Conservation (phyloP, 2,329 filamentous ascomycete genomes). For the Lasiodiplodia hormozganensis region DNA sequence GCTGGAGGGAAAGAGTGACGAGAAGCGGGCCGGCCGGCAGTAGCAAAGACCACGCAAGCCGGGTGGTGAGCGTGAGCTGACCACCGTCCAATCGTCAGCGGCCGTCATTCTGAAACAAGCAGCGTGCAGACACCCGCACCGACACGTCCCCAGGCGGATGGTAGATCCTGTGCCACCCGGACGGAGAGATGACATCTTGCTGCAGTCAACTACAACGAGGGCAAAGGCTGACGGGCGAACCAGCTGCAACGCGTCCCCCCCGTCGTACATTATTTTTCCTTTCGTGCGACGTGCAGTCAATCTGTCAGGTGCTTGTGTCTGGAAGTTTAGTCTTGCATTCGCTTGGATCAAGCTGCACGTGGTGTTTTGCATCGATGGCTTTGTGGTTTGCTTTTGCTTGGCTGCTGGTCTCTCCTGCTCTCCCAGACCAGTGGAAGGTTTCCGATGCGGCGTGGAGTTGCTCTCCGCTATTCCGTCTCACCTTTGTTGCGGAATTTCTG, state of each 20-base stretch:
- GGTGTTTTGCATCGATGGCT: background rate
- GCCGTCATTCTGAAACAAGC: constrained; percentile 25
- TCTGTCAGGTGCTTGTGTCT: background rate
- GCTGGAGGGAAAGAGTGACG: background rate
- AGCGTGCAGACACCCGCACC: constrained; percentile 14
- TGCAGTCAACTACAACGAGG: constrained; percentile 5
- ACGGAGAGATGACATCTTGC: constrained; percentile 15
- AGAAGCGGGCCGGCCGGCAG: constrained; percentile 14
- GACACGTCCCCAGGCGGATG: background rate
- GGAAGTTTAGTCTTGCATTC: constrained; percentile 14
- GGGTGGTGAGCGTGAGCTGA: constrained; percentile 23
- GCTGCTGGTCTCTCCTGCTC: background rate
- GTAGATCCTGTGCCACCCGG: constrained; percentile 17
- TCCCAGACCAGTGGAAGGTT: background rate
- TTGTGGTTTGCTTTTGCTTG: background rate
- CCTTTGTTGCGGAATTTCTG: background rate
- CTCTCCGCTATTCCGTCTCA: constrained; percentile 3
- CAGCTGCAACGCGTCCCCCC: background rate
- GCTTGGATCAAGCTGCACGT: background rate
- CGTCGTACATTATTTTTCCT: background rate
- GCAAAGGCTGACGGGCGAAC: background rate
- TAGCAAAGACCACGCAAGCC: constrained; percentile 18
- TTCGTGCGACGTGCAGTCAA: constrained; percentile 7
- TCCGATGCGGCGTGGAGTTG: background rate
- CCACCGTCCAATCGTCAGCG: constrained; percentile 11